A percentile compares a stretch with the other conserved stretches of the same genome.
phyloP scores from a whole-genome alignment of 116 monocot species.

The Zostera marina region DNA sequence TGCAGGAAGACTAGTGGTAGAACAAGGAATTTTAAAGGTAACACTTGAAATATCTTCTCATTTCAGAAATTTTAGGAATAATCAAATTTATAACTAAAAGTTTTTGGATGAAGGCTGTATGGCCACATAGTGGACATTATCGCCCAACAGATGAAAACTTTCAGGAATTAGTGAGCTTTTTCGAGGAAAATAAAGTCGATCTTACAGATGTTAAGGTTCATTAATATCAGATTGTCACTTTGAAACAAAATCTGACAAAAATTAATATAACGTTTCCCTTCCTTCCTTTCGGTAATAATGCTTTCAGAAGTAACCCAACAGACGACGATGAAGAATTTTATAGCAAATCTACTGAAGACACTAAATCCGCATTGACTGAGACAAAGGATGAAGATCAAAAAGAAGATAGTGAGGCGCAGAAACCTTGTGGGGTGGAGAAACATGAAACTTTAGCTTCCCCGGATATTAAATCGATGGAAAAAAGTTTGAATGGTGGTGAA shows the following conservation, averaged over 20 bases:
- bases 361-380: background rate
- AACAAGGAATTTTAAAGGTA: slow-evolving; percentile 77
- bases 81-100: background rate
- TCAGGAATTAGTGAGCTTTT: slow-evolving; percentile 61
- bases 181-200: slow-evolving; percentile 61
- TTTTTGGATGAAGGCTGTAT: slow-evolving; percentile 49
- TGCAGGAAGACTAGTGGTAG: slow-evolving; percentile 72
- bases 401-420: background rate
- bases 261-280: background rate
- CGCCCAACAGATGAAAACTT: slow-evolving; percentile 86
- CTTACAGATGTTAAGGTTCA: slow-evolving; percentile 73
- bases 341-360: background rate
- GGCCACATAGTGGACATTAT: slow-evolving; percentile 98
- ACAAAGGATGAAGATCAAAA: background rate
- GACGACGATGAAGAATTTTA: slow-evolving; percentile 8
- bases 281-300: background rate
- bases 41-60: background rate
- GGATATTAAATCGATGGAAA: background rate
- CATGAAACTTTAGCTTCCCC: background rate
- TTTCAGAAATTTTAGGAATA: background rate
- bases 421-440: background rate
- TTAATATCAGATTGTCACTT: background rate
- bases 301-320: slow-evolving; percentile 11
- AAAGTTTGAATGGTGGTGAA: background rate
- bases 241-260: background rate